Percentiles rank a stretch among this genome's conserved stretches.
Evolutionary conservation across 2,329 filamentous ascomycete genomes (phyloP).

Genomic region (Penicillium sp.): DNA sequence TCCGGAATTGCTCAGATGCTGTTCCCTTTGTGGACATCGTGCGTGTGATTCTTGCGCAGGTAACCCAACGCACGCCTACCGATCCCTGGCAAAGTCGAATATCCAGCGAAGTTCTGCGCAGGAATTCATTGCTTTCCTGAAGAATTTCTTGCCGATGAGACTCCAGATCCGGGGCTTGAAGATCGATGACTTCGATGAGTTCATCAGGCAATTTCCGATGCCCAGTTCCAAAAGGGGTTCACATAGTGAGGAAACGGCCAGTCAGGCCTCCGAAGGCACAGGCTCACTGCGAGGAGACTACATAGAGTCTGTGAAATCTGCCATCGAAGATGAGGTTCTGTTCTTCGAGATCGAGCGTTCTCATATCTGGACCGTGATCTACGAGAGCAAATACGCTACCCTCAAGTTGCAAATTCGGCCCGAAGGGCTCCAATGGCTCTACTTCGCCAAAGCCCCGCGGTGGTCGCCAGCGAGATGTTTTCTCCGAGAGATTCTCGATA

Average conservation of each 20-base stretch:
- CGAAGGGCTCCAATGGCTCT: constrained; percentile 39
- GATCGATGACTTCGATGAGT: constrained; percentile 17
- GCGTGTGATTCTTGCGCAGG: constrained; percentile 50
- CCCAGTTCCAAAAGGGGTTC: not conserved
- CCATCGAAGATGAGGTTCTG: constrained; percentile 23
- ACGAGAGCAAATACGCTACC: constrained; percentile 21
- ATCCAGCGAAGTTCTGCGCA: constrained; percentile 34
- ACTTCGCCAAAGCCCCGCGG: constrained; percentile 43
- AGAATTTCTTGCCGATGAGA: constrained; percentile 38
- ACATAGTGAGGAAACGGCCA: not conserved
- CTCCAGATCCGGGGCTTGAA: constrained; percentile 31
- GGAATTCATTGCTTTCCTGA: constrained; percentile 42
- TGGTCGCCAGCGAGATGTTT: constrained; percentile 35
- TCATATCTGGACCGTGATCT: constrained; percentile 28
- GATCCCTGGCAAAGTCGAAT: constrained; percentile 9
- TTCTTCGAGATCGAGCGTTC: constrained; percentile 27
- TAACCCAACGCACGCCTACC: constrained; percentile 49
- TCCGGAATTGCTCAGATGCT: constrained; percentile 39
- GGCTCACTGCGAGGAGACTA: not conserved
- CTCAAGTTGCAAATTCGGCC: constrained; percentile 24
- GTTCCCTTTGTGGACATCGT: constrained; percentile 49
- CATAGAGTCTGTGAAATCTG: constrained; percentile 22
- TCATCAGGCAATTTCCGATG: constrained; percentile 5
- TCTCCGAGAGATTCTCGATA: constrained; percentile 39
- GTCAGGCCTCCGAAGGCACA: not conserved